Evolutionary conservation across 2,329 filamentous ascomycete species (phyloP).

Genomic region (Mycosphaerella arachidis): DNA sequence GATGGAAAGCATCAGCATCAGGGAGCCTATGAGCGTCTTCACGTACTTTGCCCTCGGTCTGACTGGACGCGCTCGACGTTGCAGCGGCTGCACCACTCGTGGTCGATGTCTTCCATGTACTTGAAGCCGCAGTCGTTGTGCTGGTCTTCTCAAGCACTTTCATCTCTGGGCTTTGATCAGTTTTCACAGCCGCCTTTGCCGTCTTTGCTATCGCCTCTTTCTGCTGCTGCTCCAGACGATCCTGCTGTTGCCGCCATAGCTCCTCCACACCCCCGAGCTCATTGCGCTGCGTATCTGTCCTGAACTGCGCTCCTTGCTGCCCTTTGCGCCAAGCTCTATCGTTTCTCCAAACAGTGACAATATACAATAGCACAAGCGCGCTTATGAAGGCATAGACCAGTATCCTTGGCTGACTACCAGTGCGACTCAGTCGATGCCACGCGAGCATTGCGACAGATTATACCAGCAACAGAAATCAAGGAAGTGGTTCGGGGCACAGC

Average conservation of each 20-base stretch:
- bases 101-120: background rate
- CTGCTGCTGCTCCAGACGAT: background rate
- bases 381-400: background rate
- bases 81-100: background rate
- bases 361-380: background rate
- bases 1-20: conserved; percentile 8
- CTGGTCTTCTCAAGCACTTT: background rate
- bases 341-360: background rate
- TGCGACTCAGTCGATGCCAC: background rate
- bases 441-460: background rate
- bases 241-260: background rate
- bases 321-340: background rate
- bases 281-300: background rate
- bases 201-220: background rate
- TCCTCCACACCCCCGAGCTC: background rate
- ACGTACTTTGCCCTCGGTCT: background rate
- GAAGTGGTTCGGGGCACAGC: background rate
- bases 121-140: background rate
- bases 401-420: background rate
- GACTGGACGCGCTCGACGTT: background rate
- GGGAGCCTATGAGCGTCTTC: conserved; percentile 8
- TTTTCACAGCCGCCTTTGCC: background rate
- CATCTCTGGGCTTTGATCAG: background rate
- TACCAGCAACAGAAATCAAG: background rate
- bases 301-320: background rate